Percentiles rank a stretch among this genome's conserved stretches.
These are phyloP conservation scores for Hyphopichia homilentoma DNA, from an alignment of 805 yeast genomes.

Conservation along the genomic window DNA sequence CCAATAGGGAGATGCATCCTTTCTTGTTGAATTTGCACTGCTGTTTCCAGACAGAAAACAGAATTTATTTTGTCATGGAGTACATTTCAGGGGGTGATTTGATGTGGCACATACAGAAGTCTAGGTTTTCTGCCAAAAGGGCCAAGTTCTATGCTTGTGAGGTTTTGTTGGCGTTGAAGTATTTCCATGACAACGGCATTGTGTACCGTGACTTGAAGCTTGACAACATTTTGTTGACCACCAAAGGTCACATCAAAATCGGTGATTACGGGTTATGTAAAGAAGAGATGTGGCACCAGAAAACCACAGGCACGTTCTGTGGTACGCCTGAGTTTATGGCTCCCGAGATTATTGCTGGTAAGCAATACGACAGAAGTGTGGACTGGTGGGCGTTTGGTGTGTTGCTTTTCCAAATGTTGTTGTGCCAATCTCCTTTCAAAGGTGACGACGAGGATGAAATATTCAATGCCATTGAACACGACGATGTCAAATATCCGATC, in stretches of 20 bases:
- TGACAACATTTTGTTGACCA: conserved; percentile 86
- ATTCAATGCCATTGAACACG: conserved; percentile 92
- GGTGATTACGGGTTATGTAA: conserved; percentile 98
- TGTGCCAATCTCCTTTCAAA: conserved; percentile 94
- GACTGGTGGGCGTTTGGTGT: conserved; percentile 99
- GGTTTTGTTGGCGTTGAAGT: conserved; percentile 84
- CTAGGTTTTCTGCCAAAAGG: conserved; percentile 79
- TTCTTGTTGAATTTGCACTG: conserved; percentile 87
- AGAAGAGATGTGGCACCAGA: conserved; percentile 82
- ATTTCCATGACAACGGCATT: conserved; percentile 93
- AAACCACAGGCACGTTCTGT: conserved; percentile 90
- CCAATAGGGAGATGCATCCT: conserved; percentile 88
- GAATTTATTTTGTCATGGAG: conserved; percentile 98
- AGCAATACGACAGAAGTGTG: conserved; percentile 87
- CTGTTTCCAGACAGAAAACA: conserved; percentile 96
- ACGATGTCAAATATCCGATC: conserved; percentile 94
- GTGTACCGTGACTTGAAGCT: conserved; percentile 94
- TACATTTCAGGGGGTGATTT: conserved; percentile 97
- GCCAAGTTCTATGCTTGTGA: conserved; percentile 98
- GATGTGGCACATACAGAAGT: conserved; percentile 98
- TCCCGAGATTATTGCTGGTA: conserved; percentile 93
- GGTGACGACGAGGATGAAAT: conserved; percentile 98
- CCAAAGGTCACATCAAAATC: conserved; percentile 91
- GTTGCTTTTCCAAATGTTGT: conserved; percentile 88
- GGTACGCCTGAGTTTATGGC: conserved; percentile 99